A percentile compares a stretch with the other conserved stretches of the same genome.
phyloP scores from a whole-genome alignment of 208 protist species.

The Balamuthia mandrillaris region DNA sequence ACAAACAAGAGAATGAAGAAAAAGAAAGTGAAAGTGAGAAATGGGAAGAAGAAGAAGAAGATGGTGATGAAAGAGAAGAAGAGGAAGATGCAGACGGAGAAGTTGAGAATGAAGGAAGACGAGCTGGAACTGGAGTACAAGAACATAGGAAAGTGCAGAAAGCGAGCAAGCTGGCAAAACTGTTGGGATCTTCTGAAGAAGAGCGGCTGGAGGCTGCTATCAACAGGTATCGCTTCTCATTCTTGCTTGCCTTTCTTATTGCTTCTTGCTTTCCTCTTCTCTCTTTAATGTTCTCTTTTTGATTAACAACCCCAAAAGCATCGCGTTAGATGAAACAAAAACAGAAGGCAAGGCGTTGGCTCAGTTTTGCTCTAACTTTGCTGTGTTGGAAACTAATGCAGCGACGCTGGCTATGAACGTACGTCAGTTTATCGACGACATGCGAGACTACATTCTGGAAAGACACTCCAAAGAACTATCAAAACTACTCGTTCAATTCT shows the following conservation, averaged over 20 bases:
- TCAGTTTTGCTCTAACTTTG: slow-evolving; percentile 6
- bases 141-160: no score
- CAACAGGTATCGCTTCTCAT: neutral
- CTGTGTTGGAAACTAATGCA: neutral
- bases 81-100: neutral
- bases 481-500: neutral
- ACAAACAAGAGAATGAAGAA: no score
- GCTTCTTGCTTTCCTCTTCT: neutral
- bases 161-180: neutral
- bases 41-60: no score
- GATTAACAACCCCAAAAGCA: no score
- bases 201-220: slow-evolving; percentile 7
- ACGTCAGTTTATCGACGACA: slow-evolving; percentile 24
- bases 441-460: neutral
- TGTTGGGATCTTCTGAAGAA: neutral
- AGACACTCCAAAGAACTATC: neutral
- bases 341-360: neutral
- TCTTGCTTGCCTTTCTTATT: neutral
- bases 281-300: neutral
- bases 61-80: neutral
- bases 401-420: slow-evolving; percentile 15
- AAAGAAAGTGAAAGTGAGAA: no score
- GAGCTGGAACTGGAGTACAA: neutral
- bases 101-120: neutral
- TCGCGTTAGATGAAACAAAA: neutral